Percentiles rank a stretch among this genome's conserved stretches.
phyloP scores from a whole-genome alignment of 495 filamentous ascomycete species.

The Acidiella bohemica region DNA sequence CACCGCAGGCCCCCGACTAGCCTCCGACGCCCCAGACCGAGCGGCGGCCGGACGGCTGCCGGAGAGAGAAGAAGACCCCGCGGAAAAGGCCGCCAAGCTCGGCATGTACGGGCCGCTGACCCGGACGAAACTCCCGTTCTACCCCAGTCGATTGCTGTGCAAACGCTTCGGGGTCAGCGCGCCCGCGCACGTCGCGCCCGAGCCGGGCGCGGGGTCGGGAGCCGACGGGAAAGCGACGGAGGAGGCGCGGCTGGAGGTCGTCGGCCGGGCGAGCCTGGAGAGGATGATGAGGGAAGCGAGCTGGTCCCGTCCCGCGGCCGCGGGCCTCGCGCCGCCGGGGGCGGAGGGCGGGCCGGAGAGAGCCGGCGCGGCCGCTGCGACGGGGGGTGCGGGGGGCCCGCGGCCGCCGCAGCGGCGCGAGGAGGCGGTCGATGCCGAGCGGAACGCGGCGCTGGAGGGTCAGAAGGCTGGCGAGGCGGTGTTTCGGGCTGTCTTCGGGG shows the following conservation, averaged over 20 bases:
- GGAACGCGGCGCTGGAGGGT: slow-evolving; percentile 76
- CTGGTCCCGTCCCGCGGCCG: slow-evolving; percentile 10
- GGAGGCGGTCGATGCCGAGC: slow-evolving; percentile 55
- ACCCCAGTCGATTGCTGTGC: slow-evolving; percentile 71
- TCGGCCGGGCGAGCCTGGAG: slow-evolving; percentile 38
- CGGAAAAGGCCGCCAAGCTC: slow-evolving; percentile 73
- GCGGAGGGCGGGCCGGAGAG: background rate
- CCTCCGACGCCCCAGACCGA: slow-evolving; percentile 32
- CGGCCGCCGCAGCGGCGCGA: slow-evolving; percentile 18
- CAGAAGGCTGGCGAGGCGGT: slow-evolving; percentile 76
- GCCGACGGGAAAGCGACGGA: slow-evolving; percentile 15
- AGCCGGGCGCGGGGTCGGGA: slow-evolving; percentile 23
- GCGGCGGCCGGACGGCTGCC: slow-evolving; percentile 33
- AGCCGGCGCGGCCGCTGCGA: background rate
- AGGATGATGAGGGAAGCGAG: slow-evolving; percentile 39
- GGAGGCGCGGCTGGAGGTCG: slow-evolving; percentile 27
- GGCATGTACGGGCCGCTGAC: slow-evolving; percentile 92
- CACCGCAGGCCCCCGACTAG: slow-evolving; percentile 28
- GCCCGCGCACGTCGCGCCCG: slow-evolving; percentile 52
- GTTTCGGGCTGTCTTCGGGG: slow-evolving; percentile 88
- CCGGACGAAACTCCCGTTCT: slow-evolving; percentile 54
- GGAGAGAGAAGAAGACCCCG: slow-evolving; percentile 54
- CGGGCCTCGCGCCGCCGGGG: slow-evolving; percentile 5
- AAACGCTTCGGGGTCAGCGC: slow-evolving; percentile 82
- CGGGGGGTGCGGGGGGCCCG: background rate